Conservation (phyloP, 345 rosid species). For the Hypericum androsaemum region DNA sequence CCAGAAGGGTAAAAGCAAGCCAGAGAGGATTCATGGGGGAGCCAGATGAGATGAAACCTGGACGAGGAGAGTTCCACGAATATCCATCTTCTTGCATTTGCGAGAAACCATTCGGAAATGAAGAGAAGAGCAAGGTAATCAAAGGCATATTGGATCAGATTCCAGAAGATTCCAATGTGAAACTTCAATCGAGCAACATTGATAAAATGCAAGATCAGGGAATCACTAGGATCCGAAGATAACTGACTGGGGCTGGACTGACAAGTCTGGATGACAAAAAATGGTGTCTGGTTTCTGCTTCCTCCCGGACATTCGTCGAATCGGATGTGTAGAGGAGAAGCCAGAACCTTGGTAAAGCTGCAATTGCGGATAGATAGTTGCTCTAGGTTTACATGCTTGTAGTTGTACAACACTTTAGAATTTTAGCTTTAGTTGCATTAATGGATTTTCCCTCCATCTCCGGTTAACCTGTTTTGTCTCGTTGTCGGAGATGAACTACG, state of each 20-base stretch:
- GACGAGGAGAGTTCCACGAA: conserved; percentile 87
- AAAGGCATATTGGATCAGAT: conserved; percentile 3
- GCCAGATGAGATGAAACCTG: conserved; percentile 78
- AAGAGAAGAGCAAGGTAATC: conserved; percentile 13
- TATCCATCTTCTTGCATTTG: conserved; percentile 78
- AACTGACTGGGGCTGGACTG: no score
- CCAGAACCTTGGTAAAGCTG: conserved; percentile 10
- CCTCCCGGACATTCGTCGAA: not conserved
- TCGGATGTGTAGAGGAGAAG: conserved; percentile 18
- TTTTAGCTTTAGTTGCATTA: no score
- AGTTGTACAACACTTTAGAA: not conserved
- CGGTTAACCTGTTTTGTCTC: no score
- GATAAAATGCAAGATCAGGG: conserved; percentile 16
- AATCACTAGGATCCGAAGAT: not conserved
- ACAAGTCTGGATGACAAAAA: no score
- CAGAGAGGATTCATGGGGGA: conserved; percentile 99
- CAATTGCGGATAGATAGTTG: conserved; percentile 23
- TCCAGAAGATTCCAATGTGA: conserved; percentile 2
- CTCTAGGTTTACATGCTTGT: conserved; percentile 8
- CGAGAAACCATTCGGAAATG: conserved; percentile 33
- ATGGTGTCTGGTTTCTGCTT: not conserved
- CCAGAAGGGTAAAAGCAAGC: conserved; percentile 72
- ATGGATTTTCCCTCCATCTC: no score
- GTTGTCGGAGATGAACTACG: no score
- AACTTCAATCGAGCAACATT: conserved; percentile 4